Base-by-base conservation (phyloP, 805 yeast species). In the Nakazawaea anatomiae region DNA sequence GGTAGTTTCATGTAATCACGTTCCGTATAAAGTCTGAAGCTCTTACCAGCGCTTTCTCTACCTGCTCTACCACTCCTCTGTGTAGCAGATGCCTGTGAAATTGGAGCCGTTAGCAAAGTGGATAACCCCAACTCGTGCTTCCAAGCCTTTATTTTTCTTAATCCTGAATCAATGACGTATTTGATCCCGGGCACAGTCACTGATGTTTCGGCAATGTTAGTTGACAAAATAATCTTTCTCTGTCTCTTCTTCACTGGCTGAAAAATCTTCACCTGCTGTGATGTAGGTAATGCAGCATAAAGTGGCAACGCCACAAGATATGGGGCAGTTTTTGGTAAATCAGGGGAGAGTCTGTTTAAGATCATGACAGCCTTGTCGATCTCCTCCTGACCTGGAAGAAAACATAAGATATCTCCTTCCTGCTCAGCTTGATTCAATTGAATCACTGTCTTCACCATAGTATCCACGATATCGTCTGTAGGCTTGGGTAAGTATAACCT, bases 31-130 rank as follows among this genome's bases (percentile, higher is more conserved):
- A 94, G 69, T 53, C 98, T 71, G 67, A 75, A 94, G 42, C 94
- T 88, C 65, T 92, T 92, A 42, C 99, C 99, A 32, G 86, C 80
- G 14, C 82, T 77, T 69, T 94, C 98, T 80, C 99, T 89, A 55
- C 99, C 99, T n/a, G 99, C 98, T 75, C 99, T 87, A 65, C 99
- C 99, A 44, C 91, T 83, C 68, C 99, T 75, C 71, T 94, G 99
- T 36, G 87, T 80, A 0, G 98, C 99, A 39, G 96, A 87, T 0
- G 98, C 96, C 60, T 87, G 89, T 0, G 98, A 90, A 27, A 94
- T 84, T 1, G 99, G 94, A 0, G 94, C 89, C 0, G 97, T 91
- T 47, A 94, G 70, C 60, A 94, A 77, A 0, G 97, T 87, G n/a
- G 96, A 92, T 35, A 94, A 75, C 0, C 97, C 97, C 39, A 94